Evolutionary conservation across 2,329 filamentous ascomycete species (phyloP), one percentile per base, ranked within the genome.

Genomic region (Knufia fluminis): DNA sequence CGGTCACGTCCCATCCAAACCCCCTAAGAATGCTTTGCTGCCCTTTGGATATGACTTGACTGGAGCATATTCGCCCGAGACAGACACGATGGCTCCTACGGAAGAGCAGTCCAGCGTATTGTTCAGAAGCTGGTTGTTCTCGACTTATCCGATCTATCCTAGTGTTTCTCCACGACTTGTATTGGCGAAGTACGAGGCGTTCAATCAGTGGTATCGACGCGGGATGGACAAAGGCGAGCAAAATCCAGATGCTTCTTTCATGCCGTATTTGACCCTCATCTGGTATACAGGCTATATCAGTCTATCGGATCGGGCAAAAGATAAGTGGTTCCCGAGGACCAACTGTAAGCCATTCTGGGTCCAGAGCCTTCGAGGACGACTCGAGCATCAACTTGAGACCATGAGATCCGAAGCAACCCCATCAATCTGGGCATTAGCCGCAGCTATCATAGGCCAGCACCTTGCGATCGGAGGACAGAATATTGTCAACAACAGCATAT

Each of bases 271-370:
- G 3, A 69, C 70, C 52, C 69, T 69, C 6, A 70, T 73, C 26
- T 72, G 70, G 70, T 73, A 71, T 53, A 67, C 69, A n/a, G 71
- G 70, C 2, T 70, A 69, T 2, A 66, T 71, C 7, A 70, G 68
- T 1, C 59, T 71, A 2, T 72, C 70, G 0, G 60, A 66, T 3
- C 64, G 66, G 44, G 57, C 53, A 1, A 45, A 57, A 20, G 51
- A 51, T 23, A 51, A 42, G 22, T 55, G 55, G 54, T 60, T 58
- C 50, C 53, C 54, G 20, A 48, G 45, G 4, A 40, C 23, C 4
- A 40, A 51, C 10, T 17, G 12, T 14, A 36, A 3, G 10, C 7
- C 20, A 6, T 12, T 17, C 14, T 4, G 19, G 14, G n/a, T 48
- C 4, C 16, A 16, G 14, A 40, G 33, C 4, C 16, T 48, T 3